phyloP scores from a whole-genome alignment of 2,329 filamentous ascomycete species.

The Colletotrichum orbiculare region DNA sequence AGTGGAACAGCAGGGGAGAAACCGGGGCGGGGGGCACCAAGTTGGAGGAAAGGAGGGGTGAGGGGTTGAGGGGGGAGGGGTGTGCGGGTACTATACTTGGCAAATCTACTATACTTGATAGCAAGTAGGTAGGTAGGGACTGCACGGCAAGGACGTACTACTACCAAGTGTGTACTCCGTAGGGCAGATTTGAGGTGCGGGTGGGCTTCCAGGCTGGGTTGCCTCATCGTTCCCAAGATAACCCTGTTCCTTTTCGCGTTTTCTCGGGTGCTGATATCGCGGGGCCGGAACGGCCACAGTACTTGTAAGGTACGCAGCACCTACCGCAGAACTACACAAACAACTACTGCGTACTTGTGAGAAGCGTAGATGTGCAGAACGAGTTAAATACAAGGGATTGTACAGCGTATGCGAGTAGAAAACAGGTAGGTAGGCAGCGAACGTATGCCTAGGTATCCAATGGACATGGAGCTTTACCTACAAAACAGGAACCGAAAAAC shows the following conservation, averaged over 20 bases:
- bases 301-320: not conserved
- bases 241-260: conserved; percentile 6
- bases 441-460: too few relatives aligned
- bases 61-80: conserved; percentile 3
- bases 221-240: conserved; percentile 34
- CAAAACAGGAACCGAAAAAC: too few relatives aligned
- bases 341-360: too few relatives aligned
- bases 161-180: too few relatives aligned
- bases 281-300: conserved; percentile 5
- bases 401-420: too few relatives aligned
- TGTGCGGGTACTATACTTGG: conserved; percentile 1
- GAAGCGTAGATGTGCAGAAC: too few relatives aligned
- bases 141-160: too few relatives aligned
- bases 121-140: too few relatives aligned
- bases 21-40: conserved; percentile 8
- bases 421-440: too few relatives aligned
- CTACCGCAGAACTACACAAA: not conserved
- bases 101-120: not conserved
- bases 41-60: not conserved
- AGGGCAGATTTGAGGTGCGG: conserved; percentile 12
- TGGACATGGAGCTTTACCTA: too few relatives aligned
- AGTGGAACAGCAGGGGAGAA: conserved; percentile 24
- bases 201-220: conserved; percentile 18
- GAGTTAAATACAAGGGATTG: too few relatives aligned
- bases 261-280: conserved; percentile 22